Evolutionary conservation across 495 filamentous ascomycete species (phyloP), one percentile per base, ranked within the genome.

Genomic region (Penicillium canariense): DNA sequence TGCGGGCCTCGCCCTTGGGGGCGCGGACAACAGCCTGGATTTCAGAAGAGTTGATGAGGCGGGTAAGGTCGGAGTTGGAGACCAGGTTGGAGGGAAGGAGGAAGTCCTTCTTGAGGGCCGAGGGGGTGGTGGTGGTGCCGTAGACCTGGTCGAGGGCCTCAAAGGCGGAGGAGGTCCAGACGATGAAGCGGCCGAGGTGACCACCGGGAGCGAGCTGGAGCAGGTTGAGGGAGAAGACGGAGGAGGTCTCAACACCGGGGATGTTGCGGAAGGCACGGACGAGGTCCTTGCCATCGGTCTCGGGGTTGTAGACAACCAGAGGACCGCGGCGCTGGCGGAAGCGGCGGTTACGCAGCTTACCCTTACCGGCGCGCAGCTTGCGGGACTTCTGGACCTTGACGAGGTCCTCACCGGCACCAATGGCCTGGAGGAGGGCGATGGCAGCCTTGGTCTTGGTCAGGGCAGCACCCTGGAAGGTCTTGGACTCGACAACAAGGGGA

Each of bases 21-120:
- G 86, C 87, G 48, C 87, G 83, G 57, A 97, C 83, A 47, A 97
- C 91, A 72, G 84, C 86, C 85, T 98, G 94, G 73, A 97, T 87
- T 83, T 98, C 94, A 65, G 90, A 90, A 65, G 87, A 92, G 88
- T 98, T 98, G 85, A 98, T 98, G 60, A 98, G 84, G 74, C 93
- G 93, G 79, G 83, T 81, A 67, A 98, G 83, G 65, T 98, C 94
- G 65, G 95, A 84, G 79, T 98, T 91, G 65, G 85, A 77, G 64
- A 98, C 87, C 58, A 93, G 61, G 77, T 88, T 88, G 60, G 87
- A 87, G 49, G 94, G 94, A 58, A 98, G 85, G 62, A 94, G 84
- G 87, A 91, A 98, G 84, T 97, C 93, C 81, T 91, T 93, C 90
- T 98, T 98, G 62, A 95, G 85, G 51, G 85, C 85, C 48, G 89